A percentile compares a stretch with the other conserved stretches of the same genome.
Evolutionary conservation across 1,284 basidiomycete genomes (phyloP).

Genomic region (Ustilago vetiveriae): DNA sequence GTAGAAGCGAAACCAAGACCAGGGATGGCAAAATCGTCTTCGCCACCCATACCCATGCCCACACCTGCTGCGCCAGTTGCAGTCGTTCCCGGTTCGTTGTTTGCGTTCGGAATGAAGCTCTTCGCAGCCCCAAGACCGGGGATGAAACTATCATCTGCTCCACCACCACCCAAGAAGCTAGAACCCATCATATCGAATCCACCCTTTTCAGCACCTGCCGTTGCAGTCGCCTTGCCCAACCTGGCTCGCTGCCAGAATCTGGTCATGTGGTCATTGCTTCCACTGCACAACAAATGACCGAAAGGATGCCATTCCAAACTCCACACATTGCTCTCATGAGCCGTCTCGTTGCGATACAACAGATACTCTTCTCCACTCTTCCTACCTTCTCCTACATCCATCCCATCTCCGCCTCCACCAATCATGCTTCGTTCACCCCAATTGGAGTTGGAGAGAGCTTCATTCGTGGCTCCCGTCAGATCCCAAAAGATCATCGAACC

Average conservation of each 20-base stretch:
- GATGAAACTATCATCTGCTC: constrained; percentile 33
- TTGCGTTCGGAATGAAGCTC: constrained; percentile 16
- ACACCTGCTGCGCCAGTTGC: not conserved
- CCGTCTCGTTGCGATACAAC: constrained; percentile 83
- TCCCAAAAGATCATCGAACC: constrained; percentile 94
- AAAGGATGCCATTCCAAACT: constrained; percentile 93
- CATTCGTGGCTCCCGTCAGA: constrained; percentile 68
- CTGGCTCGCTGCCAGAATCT: constrained; percentile 93
- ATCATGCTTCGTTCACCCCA: constrained; percentile 14
- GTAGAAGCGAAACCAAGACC: constrained; percentile 13
- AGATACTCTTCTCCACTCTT: constrained; percentile 68
- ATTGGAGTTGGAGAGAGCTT: constrained; percentile 13
- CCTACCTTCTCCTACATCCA: constrained; percentile 33
- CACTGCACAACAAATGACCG: constrained; percentile 90
- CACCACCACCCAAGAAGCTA: not conserved
- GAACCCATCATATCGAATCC: not conserved
- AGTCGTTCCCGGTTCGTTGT: not conserved
- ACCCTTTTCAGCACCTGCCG: not conserved
- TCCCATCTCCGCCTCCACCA: constrained; percentile 29
- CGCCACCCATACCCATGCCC: no score
- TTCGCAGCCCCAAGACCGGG: constrained; percentile 14
- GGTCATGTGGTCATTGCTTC: constrained; percentile 95
- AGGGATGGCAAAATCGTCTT: constrained; percentile 26
- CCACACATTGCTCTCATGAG: constrained; percentile 98
- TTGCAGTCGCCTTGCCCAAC: constrained; percentile 70